phyloP scores from a whole-genome alignment of 352 stramenopile genomes.

The Aphanomyces cochlioides region DNA sequence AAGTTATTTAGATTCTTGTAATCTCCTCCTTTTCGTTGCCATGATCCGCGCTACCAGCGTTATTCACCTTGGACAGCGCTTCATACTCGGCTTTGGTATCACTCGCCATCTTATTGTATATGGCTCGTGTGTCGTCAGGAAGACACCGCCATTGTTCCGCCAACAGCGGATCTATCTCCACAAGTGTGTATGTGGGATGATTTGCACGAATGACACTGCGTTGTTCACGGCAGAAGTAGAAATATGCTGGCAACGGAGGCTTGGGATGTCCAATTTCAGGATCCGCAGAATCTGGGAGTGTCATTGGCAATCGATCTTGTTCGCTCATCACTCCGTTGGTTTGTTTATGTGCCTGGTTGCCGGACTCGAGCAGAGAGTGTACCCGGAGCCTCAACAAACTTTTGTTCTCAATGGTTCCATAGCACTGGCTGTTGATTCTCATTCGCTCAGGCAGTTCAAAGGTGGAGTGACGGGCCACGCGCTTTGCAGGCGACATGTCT shows the following conservation, averaged over 20 bases:
- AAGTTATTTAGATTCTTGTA: background rate
- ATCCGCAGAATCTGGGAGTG: too few species aligned
- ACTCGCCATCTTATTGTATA: constrained; percentile 85
- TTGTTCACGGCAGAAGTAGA: constrained; percentile 95
- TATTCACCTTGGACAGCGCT: constrained; percentile 88
- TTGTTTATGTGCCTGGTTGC: too few species aligned
- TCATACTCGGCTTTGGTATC: constrained; percentile 86
- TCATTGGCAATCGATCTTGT: too few species aligned
- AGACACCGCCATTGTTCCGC: constrained; percentile 84
- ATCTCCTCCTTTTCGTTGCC: constrained; percentile 13
- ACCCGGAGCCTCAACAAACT: too few species aligned
- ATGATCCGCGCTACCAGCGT: constrained; percentile 18
- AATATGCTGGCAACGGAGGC: constrained; percentile 91
- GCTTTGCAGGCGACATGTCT: too few species aligned
- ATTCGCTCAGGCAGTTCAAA: too few species aligned
- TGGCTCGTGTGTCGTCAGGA: constrained; percentile 88
- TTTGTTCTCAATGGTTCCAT: too few species aligned
- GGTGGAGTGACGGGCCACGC: too few species aligned
- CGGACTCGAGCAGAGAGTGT: too few species aligned
- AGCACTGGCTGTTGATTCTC: too few species aligned
- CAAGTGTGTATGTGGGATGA: constrained; percentile 93
- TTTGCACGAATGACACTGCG: constrained; percentile 84
- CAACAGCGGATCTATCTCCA: constrained; percentile 83
- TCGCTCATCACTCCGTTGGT: too few species aligned
- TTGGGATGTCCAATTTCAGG: constrained; percentile 54